Evolutionary conservation across 768 basidiomycete genomes (phyloP).

Genomic region (Mycena haematopus): DNA sequence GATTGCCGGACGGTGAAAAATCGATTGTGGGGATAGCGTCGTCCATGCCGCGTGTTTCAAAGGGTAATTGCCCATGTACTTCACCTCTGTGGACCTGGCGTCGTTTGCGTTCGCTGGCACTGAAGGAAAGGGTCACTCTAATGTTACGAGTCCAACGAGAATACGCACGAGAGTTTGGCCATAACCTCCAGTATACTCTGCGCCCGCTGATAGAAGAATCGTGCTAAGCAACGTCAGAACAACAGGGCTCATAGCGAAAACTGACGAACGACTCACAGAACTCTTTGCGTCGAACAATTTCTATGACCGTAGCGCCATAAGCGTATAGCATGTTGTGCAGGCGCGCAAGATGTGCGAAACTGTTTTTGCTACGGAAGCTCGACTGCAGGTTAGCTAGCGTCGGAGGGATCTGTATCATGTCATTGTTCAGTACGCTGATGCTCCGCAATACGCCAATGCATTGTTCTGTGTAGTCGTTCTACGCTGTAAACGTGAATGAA

Average conservation of each 20-base stretch:
- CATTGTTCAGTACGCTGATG: slow-evolving; percentile 82
- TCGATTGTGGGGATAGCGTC: slow-evolving; percentile 82
- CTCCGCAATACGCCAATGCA: slow-evolving; percentile 70
- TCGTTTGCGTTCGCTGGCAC: slow-evolving; percentile 79
- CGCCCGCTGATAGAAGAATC: slow-evolving; percentile 83
- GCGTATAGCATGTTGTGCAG: slow-evolving; percentile 91
- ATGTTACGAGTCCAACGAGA: background rate
- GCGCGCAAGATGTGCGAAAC: slow-evolving; percentile 90
- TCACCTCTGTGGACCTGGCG: slow-evolving; percentile 87
- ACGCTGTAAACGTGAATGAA: slow-evolving; percentile 36
- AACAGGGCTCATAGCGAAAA: background rate
- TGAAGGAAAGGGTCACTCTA: slow-evolving; percentile 35
- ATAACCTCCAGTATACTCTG: slow-evolving; percentile 85
- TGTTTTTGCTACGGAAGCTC: slow-evolving; percentile 76
- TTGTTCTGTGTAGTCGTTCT: slow-evolving; percentile 79
- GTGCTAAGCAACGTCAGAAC: slow-evolving; percentile 48
- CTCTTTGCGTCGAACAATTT: slow-evolving; percentile 90
- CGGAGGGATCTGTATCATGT: slow-evolving; percentile 76
- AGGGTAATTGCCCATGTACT: slow-evolving; percentile 86
- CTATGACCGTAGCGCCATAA: slow-evolving; percentile 89
- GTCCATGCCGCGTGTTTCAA: slow-evolving; percentile 82
- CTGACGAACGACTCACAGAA: slow-evolving; percentile 63
- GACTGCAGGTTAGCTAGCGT: slow-evolving; percentile 69
- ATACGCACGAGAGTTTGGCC: slow-evolving; percentile 82
- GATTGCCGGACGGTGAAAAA: slow-evolving; percentile 72